Evolutionary conservation across 768 basidiomycete genomes (phyloP), one percentile per base, ranked within the genome.

Genomic region (Lactarius hengduanensis): DNA sequence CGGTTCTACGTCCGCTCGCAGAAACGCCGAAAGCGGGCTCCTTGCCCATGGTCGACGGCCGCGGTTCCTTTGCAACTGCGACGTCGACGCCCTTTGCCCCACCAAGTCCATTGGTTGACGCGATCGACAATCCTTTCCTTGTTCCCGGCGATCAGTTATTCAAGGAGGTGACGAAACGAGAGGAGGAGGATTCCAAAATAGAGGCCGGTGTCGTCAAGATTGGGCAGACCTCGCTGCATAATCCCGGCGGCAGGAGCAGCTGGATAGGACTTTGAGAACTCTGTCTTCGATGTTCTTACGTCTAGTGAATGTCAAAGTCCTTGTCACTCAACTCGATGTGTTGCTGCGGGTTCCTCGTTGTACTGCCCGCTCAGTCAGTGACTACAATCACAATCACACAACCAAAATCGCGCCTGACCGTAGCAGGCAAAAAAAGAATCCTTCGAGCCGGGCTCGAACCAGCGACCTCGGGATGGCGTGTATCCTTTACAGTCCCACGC

Each of bases 141-240:
- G 58, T 65, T 34, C 34, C 65, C 71, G 57, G 73, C 72, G 66
- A 71, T 67, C 57, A 36, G 61, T 56, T 36, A 28, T n/a, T 47
- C 20, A 65, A 64, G 45, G 67, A 67, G 22, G 32, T 45, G 36
- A 50, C 62, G 50, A 65, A 68, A 57, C 63, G 63, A 20, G 65
- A 63, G 40, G 66, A 73, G 70, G 62, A 67, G 59, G 54, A 55
- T 63, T 40, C 63, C 71, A 67, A 77, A 75, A 61, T 67, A 18
- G 72, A 73, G 7, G 73, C 81, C 74, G 76, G 81, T 5, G 70
- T 85, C 36, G 83, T 98, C 58, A 98, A 98, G 77, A 96, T 99
- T 74, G 94, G 96, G 5, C 95, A 98, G 78, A 96, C 94, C 38
- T 85, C 86, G 70, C 76, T 99, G 74, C 96, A 97, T 73, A 99